Evolutionary conservation across 202 grass and related monocot genomes (phyloP), one percentile per base, ranked within the genome.

Genomic region (Brachypodium distachyon): DNA sequence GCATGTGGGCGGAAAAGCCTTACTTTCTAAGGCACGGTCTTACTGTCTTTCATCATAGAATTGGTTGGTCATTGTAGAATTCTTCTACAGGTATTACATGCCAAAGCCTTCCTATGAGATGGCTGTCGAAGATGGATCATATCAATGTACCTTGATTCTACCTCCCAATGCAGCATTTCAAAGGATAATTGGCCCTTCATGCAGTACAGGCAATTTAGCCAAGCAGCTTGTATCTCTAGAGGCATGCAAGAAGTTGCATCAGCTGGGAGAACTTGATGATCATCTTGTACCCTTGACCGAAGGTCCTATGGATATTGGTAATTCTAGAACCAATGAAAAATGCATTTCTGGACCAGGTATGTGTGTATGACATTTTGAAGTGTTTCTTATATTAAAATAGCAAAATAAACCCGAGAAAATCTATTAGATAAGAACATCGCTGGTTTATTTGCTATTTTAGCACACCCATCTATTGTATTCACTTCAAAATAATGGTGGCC

Each of bases 241-340:
- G 61, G 91, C 94, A 44, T 97, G 91, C 74, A 97, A 92, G 90
- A 97, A 87, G 78, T 29, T 97, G 62, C 91, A 97, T 84, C 66
- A 93, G 59, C 83, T 92, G 56, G 82, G 90, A 67, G 88, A 81
- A 86, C 84, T 97, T 28, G 61, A 84, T 55, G 88, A 97, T 82
- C 81, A 87, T 83, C 88, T 94, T 38, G 67, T 85, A 60, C 88
- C 91, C 21, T 77, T 86, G 48, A 74, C 80, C 68, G 86, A 91
- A 74, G 88, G 87, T 25, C 55, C 50, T 62, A 63, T 63, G 52
- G 71, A 70, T 61, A 69, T 69, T 61, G 80, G 37, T 83, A 23
- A 58, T 27, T 4, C n/a, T 72, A 60, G 23, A 52, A 46, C 42
- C 42, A 53, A 54, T 83, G 54, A 42, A 36, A 83, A 70, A 79